Conservation (phyloP, 2,329 filamentous ascomycete species). For the Diaporthe eres region DNA sequence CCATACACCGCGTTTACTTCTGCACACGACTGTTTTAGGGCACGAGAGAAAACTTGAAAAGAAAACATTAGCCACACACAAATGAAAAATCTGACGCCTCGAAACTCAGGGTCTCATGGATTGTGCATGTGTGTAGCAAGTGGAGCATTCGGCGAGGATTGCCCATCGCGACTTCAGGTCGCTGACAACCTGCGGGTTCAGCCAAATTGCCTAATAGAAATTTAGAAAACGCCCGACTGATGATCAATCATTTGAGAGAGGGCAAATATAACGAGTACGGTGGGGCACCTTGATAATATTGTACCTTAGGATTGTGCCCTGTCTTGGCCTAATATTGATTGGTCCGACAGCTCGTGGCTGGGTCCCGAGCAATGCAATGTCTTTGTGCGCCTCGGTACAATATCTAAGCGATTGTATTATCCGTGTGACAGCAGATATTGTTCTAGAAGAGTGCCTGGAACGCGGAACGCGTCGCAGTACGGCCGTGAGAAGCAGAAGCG, state of each 20-base stretch:
- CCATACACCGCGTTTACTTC: neutral
- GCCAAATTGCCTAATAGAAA: neutral
- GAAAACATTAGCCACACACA: neutral
- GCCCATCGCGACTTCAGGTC: neutral
- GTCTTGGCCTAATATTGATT: neutral
- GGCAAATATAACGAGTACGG: neutral
- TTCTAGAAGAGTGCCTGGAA: constrained; percentile 9
- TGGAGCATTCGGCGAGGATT: neutral
- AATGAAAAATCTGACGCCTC: neutral
- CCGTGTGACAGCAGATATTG: neutral
- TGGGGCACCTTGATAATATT: constrained; percentile 1
- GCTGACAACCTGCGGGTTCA: neutral
- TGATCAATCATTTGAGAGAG: neutral
- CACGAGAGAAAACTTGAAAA: neutral
- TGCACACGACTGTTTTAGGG: neutral
- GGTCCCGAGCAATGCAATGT: neutral
- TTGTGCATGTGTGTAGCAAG: neutral
- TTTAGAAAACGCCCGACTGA: neutral
- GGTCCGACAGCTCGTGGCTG: neutral
- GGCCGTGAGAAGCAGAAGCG: neutral
- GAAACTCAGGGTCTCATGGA: neutral
- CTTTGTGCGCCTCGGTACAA: constrained; percentile 38
- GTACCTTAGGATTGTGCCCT: constrained; percentile 32
- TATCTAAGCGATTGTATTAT: constrained; percentile 21
- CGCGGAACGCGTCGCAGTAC: neutral